These are phyloP conservation scores for Russula foetens DNA, from an alignment of 768 basidiomycete genomes.

Conservation along the genomic window DNA sequence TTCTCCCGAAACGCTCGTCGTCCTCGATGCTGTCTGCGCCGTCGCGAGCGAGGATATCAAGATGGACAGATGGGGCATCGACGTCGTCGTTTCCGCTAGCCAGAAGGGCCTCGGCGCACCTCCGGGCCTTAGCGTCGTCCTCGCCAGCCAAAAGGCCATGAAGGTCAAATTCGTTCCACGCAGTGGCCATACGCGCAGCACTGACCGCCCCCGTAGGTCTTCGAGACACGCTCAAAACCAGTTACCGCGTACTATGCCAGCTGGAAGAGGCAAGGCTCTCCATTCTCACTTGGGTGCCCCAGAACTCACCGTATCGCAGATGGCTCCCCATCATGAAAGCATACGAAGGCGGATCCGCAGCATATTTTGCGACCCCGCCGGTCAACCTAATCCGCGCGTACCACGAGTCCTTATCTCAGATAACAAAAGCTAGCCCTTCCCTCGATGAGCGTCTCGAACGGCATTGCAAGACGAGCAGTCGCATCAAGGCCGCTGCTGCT, in stretches of 20 bases:
- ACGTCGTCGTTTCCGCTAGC: conserved; percentile 77
- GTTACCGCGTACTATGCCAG: conserved; percentile 77
- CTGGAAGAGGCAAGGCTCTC: conserved; percentile 64
- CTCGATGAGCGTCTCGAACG: conserved; percentile 70
- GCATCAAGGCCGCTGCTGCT: conserved; percentile 58
- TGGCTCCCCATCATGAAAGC: conserved; percentile 93
- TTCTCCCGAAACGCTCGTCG: conserved; percentile 81
- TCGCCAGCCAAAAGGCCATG: conserved; percentile 75
- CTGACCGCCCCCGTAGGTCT: conserved; percentile 34
- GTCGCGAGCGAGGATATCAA: conserved; percentile 93
- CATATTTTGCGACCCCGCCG: conserved; percentile 94
- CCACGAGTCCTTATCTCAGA: conserved; percentile 66
- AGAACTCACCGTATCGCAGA: conserved; percentile 29
- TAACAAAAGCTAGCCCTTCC: conserved; percentile 53
- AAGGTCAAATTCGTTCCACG: conserved; percentile 32
- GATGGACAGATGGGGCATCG: conserved; percentile 90
- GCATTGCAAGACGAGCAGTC: conserved; percentile 61
- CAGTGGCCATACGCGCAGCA: neutral
- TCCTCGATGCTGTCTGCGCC: conserved; percentile 92
- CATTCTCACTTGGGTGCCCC: neutral
- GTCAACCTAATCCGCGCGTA: conserved; percentile 93
- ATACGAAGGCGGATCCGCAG: conserved; percentile 73
- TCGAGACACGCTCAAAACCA: conserved; percentile 53
- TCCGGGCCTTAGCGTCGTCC: conserved; percentile 83
- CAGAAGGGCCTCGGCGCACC: conserved; percentile 94